Percentiles rank a stretch among this genome's conserved stretches.
phyloP scores from a whole-genome alignment of 306 rosid genomes.

The Acacia acuminata region DNA sequence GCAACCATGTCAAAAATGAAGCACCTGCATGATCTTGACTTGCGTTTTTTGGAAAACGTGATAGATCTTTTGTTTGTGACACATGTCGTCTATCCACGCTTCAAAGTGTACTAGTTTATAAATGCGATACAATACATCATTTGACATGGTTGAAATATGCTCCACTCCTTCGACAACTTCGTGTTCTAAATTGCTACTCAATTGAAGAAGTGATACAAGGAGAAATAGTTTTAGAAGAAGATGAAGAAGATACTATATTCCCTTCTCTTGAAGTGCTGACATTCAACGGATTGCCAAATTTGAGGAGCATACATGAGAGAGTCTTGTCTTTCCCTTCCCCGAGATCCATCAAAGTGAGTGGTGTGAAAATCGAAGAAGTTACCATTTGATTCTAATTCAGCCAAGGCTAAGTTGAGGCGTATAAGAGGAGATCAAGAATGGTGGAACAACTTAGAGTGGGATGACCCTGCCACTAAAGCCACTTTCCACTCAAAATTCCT shows the following conservation, averaged over 20 bases:
- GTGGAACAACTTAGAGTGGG: not conserved
- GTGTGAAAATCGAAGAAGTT: not conserved
- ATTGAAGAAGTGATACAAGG: too few species aligned
- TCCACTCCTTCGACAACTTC: too few species aligned
- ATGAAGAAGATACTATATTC: not conserved
- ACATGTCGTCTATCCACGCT: not conserved
- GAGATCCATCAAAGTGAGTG: accelerated
- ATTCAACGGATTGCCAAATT: accelerated
- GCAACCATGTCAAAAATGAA: not conserved
- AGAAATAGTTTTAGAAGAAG: too few species aligned
- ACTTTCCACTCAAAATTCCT: not conserved
- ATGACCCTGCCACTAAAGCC: not conserved
- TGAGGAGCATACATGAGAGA: not conserved
- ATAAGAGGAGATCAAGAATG: not conserved
- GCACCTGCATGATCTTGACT: not conserved
- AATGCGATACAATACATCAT: too few species aligned
- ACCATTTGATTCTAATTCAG: not conserved
- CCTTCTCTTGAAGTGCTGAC: not conserved
- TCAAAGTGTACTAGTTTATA: accelerated
- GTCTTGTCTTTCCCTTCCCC: not conserved
- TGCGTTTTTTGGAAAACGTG: accelerated
- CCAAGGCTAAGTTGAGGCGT: not conserved
- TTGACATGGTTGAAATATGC: too few species aligned
- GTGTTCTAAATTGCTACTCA: accelerated
- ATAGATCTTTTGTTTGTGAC: not conserved